Conservation (phyloP, 352 stramenopile species). For the Thalassiosira livingstoniorum region DNA sequence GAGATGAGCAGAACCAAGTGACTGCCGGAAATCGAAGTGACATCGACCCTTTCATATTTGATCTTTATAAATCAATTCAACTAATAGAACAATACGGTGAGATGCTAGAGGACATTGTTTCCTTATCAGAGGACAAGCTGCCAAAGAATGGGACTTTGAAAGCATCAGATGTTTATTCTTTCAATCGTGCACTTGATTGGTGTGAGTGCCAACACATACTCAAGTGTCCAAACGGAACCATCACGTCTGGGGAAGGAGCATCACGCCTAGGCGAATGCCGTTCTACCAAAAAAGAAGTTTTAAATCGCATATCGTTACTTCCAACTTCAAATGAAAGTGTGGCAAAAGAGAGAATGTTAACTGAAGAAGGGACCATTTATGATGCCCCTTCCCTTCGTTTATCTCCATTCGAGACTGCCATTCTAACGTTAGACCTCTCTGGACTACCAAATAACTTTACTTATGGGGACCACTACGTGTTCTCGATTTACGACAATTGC, state of each 20-base stretch:
- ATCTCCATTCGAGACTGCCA: constrained; percentile 90
- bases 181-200: constrained; percentile 89
- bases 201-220: constrained; percentile 93
- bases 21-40: constrained; percentile 40
- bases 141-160: constrained; percentile 35
- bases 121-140: constrained; percentile 73
- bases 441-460: constrained; percentile 92
- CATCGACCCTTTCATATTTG: constrained; percentile 92
- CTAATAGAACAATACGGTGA: constrained; percentile 90
- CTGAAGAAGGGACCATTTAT: constrained; percentile 51
- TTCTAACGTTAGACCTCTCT: constrained; percentile 93
- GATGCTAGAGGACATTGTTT: constrained; percentile 87
- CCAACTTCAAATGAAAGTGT: constrained; percentile 61
- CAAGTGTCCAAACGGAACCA: constrained; percentile 95
- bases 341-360: constrained; percentile 27
- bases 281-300: constrained; percentile 88
- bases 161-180: constrained; percentile 2
- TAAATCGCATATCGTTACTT: constrained; percentile 89
- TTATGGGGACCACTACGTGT: constrained; percentile 95
- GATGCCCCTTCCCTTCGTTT: constrained; percentile 81
- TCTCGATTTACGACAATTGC: constrained; percentile 94
- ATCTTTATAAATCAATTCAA: constrained; percentile 90
- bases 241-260: constrained; percentile 75
- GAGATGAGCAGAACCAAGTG: constrained; percentile 46
- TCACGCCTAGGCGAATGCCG: constrained; percentile 89